Percentiles rank a stretch among this genome's conserved stretches.
These are phyloP conservation scores for Pleurotus citrinopileatus DNA, from an alignment of 768 basidiomycete species.

Conservation along the genomic window DNA sequence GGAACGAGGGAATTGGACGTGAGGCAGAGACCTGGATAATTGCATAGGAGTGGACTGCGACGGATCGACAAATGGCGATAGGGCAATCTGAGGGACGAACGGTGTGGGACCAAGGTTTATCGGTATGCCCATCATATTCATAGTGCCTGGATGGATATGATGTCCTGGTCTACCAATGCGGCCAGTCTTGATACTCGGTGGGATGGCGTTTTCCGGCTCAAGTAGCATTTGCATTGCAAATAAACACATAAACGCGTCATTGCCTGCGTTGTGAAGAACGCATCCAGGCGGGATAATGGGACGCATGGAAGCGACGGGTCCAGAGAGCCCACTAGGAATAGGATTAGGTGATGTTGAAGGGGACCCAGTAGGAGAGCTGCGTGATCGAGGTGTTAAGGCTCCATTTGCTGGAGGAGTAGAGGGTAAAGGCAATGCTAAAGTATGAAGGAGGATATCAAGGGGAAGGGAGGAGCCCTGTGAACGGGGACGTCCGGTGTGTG, in stretches of 20 bases:
- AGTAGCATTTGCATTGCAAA: slow-evolving; percentile 68
- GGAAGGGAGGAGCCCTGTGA: slow-evolving; percentile 53
- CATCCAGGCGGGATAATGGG: slow-evolving; percentile 37
- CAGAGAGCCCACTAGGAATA: neutral
- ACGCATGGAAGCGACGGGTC: slow-evolving; percentile 11
- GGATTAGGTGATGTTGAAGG: slow-evolving; percentile 11
- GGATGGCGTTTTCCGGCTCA: slow-evolving; percentile 44
- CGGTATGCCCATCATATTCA: slow-evolving; percentile 3
- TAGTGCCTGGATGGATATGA: neutral
- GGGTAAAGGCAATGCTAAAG: slow-evolving; percentile 43
- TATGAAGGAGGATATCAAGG: slow-evolving; percentile 59
- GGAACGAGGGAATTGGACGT: neutral
- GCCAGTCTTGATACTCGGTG: slow-evolving; percentile 31
- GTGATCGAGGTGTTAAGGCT: slow-evolving; percentile 12
- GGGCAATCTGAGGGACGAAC: slow-evolving; percentile 1
- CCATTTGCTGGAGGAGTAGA: slow-evolving; percentile 19
- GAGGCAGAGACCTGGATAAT: slow-evolving; percentile 1
- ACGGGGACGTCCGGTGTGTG: slow-evolving; percentile 53
- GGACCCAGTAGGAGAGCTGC: slow-evolving; percentile 2
- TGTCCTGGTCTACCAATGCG: slow-evolving; percentile 14
- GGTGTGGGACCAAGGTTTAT: neutral
- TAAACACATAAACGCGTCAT: slow-evolving; percentile 71
- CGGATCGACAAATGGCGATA: neutral
- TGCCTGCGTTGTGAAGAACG: slow-evolving; percentile 70
- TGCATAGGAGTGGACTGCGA: neutral